Conservation (phyloP, 371 early-diverging fungal species). For the Batkoa obscura region DNA sequence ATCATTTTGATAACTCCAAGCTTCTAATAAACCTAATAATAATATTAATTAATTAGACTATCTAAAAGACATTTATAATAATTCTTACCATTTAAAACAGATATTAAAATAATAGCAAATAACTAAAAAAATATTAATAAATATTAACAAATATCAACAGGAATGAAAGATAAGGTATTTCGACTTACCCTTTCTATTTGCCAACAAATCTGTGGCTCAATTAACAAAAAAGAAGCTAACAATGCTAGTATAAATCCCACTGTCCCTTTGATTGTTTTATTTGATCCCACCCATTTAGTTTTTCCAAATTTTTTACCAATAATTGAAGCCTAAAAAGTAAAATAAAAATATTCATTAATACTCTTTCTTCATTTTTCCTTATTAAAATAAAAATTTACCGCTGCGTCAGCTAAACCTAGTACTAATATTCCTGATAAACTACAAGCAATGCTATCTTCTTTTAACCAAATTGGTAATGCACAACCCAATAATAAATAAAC, state of each 20-base stretch:
- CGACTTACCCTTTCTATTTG: slow-evolving; percentile 7
- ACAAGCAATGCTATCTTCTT: slow-evolving; percentile 15
- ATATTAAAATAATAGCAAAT: slow-evolving; percentile 1
- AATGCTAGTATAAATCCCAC: slow-evolving; percentile 49
- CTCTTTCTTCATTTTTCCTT: neutral
- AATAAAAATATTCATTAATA: neutral
- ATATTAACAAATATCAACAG: neutral
- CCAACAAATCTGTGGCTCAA: slow-evolving; percentile 11
- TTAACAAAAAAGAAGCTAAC: slow-evolving; percentile 21
- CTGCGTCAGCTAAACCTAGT: slow-evolving; percentile 74
- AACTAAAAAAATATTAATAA: slow-evolving; percentile 4
- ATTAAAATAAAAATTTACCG: slow-evolving; percentile 19
- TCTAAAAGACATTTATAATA: slow-evolving; percentile 10
- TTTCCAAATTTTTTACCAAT: slow-evolving; percentile 57
- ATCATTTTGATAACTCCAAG: slow-evolving; percentile 51
- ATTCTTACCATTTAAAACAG: slow-evolving; percentile 17
- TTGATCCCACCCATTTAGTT: slow-evolving; percentile 45
- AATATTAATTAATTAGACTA: slow-evolving; percentile 14
- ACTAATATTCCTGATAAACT: slow-evolving; percentile 50
- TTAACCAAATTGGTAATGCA: slow-evolving; percentile 68
- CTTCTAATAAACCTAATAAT: slow-evolving; percentile 28
- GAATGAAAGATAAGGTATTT: slow-evolving; percentile 12
- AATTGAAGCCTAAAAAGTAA: slow-evolving; percentile 41
- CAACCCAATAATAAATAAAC: slow-evolving; percentile 77
- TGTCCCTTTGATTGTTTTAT: slow-evolving; percentile 81